Conservation (phyloP, 1,284 basidiomycete genomes). For the Cryptococcus sp. region DNA sequence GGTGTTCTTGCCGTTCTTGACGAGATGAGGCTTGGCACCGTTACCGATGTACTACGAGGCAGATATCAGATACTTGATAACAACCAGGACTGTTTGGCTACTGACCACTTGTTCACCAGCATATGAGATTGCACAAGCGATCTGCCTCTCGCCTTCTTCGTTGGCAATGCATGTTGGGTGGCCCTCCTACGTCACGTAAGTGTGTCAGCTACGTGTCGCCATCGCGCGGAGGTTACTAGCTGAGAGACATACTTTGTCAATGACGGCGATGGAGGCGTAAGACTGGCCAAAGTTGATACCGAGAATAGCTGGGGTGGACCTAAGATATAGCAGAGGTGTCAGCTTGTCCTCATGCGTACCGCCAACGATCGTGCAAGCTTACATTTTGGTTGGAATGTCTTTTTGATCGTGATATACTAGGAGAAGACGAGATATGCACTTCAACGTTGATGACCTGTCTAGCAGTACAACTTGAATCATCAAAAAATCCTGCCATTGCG, state of each 20-base stretch:
- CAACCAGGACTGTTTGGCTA: slow-evolving; percentile 14
- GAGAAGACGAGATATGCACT: background rate
- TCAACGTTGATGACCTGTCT: no score
- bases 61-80: background rate
- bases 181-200: slow-evolving; percentile 64
- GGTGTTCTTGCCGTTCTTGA: slow-evolving; percentile 93
- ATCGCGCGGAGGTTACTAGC: no score
- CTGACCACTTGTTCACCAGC: slow-evolving; percentile 83
- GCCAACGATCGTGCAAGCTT: no score
- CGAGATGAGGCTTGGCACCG: slow-evolving; percentile 90
- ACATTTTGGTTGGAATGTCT: slow-evolving; percentile 7
- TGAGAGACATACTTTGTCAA: slow-evolving; percentile 73
- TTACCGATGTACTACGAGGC: slow-evolving; percentile 84
- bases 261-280: slow-evolving; percentile 91
- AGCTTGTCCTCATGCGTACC: background rate
- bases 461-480: no score
- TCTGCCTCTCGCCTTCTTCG: slow-evolving; percentile 97
- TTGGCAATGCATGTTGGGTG: slow-evolving; percentile 93
- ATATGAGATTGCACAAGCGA: slow-evolving; percentile 91
- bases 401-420: background rate
- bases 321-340: slow-evolving; percentile 6
- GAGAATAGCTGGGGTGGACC: slow-evolving; percentile 57
- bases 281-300: slow-evolving; percentile 98
- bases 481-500: no score
- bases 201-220: no score